Percentiles rank a stretch among this genome's conserved stretches.
Evolutionary conservation across 1,284 basidiomycete genomes (phyloP).

Genomic region (Rhodotorula mucilaginosa): DNA sequence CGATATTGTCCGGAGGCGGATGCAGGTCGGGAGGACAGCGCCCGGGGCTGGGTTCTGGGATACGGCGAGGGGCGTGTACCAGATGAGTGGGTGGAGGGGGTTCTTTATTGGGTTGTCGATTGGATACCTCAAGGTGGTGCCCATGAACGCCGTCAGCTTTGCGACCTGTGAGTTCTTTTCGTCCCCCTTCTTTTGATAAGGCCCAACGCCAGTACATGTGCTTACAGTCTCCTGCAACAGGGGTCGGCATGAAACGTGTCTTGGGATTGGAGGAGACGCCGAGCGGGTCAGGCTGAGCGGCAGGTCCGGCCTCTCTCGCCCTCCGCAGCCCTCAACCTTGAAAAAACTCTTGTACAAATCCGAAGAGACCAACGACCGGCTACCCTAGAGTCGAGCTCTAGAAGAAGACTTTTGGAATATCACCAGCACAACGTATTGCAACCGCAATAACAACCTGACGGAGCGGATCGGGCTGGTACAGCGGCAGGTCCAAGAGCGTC

Average conservation of each 20-base stretch:
- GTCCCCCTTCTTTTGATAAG: background rate
- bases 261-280: slow-evolving; percentile 21
- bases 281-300: background rate
- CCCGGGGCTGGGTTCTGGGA: slow-evolving; percentile 74
- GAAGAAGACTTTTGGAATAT: no score
- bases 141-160: slow-evolving; percentile 86
- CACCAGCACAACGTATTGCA: no score
- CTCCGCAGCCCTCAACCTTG: no score
- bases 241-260: slow-evolving; percentile 24
- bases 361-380: no score
- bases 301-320: no score
- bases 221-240: background rate
- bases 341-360: no score
- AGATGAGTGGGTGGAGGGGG: slow-evolving; percentile 70
- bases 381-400: no score
- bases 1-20: slow-evolving; percentile 86
- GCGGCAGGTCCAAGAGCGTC: no score
- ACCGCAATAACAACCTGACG: no score
- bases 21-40: slow-evolving; percentile 74
- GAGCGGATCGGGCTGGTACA: no score
- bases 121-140: slow-evolving; percentile 89
- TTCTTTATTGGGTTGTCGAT: slow-evolving; percentile 93
- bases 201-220: background rate
- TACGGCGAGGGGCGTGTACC: slow-evolving; percentile 69
- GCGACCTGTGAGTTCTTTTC: background rate